Evolutionary conservation across 208 protist genomes (phyloP), one percentile per base, ranked within the genome.

Genomic region (Acanthamoeba healyi): DNA sequence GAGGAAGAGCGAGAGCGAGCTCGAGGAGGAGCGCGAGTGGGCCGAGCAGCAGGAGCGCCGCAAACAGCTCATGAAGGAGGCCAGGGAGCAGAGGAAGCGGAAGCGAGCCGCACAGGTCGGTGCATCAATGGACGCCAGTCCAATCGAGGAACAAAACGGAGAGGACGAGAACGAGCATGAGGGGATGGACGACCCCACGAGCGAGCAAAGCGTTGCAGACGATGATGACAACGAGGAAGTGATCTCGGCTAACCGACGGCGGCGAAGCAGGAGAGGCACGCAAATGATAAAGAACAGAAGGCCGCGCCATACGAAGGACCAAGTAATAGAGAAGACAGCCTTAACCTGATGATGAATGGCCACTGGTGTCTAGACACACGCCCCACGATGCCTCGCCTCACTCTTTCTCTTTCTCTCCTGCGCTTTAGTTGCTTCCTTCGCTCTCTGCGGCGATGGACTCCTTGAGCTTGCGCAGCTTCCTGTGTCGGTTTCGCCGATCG

Each of bases 401-500:
- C 61, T 36, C 24, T 24, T 58, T 19, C 19, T 24, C 51, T 58
- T 58, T 58, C 51, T 58, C 10, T n/a, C n/a, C n/a, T n/a, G n/a
- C n/a, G n/a, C n/a, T n/a, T n/a, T 67, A 42, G 34, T 74, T 74
- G 65, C 36, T 26, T 14, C 44, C 65, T 22, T 74, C n/a, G 65
- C 15, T 44, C 65, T 36, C 65, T 2, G 65, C 65, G 24, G 74
- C 32, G 19, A 84, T 29, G 26, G 74, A 14, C 26, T 84, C 74
- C 74, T 84, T 84, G n/a, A 84, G 44, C 74, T 84, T 84, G 74
- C 74, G 74, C 74, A 38, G 74, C 44, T 56, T 46, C 22, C 74
- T 84, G 74, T 84, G 38, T 34, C 74, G 36, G 42, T 84, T 84
- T n/a, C 74, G 7, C 19, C 74, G 74, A 29, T 84, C 74, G 42